Evolutionary conservation across 2,329 filamentous ascomycete genomes (phyloP).

Genomic region (Leptoxyphium fumago): DNA sequence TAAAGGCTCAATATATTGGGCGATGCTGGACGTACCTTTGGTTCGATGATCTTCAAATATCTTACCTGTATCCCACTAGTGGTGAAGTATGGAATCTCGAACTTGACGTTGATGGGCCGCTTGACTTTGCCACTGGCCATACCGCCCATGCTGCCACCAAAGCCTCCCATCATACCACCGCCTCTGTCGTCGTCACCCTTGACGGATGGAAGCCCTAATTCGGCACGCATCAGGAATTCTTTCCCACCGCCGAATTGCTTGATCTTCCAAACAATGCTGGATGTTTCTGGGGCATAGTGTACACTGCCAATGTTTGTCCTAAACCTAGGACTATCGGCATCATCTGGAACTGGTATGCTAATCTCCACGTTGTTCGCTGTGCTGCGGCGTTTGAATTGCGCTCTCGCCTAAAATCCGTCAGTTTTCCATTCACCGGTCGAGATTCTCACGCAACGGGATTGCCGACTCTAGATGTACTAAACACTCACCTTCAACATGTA

Average conservation of each 20-base stretch:
- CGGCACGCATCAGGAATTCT: slow-evolving; percentile 96
- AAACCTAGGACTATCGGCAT: slow-evolving; percentile 91
- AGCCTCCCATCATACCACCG: slow-evolving; percentile 93
- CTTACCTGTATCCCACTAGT: slow-evolving; percentile 96
- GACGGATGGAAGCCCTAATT: slow-evolving; percentile 85
- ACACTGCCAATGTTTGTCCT: slow-evolving; percentile 94
- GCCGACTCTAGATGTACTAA: neutral
- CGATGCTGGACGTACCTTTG: slow-evolving; percentile 53
- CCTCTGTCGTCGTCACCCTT: slow-evolving; percentile 90
- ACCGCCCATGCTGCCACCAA: slow-evolving; percentile 92
- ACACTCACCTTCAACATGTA: slow-evolving; percentile 77
- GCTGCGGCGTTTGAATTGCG: slow-evolving; percentile 93
- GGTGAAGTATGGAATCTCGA: slow-evolving; percentile 99
- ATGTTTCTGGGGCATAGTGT: slow-evolving; percentile 94
- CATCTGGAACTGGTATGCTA: slow-evolving; percentile 88
- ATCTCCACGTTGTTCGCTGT: slow-evolving; percentile 99
- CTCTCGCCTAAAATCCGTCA: slow-evolving; percentile 48
- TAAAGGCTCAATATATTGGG: neutral
- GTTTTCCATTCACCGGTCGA: neutral
- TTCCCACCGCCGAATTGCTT: slow-evolving; percentile 99
- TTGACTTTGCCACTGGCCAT: slow-evolving; percentile 81
- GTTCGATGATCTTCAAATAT: slow-evolving; percentile 98
- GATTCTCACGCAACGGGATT: neutral
- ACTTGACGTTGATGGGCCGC: slow-evolving; percentile 95
- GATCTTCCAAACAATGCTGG: slow-evolving; percentile 98